These are phyloP conservation scores for Rhizopogon vulgaris DNA, from an alignment of 768 basidiomycete genomes.

Conservation along the genomic window DNA sequence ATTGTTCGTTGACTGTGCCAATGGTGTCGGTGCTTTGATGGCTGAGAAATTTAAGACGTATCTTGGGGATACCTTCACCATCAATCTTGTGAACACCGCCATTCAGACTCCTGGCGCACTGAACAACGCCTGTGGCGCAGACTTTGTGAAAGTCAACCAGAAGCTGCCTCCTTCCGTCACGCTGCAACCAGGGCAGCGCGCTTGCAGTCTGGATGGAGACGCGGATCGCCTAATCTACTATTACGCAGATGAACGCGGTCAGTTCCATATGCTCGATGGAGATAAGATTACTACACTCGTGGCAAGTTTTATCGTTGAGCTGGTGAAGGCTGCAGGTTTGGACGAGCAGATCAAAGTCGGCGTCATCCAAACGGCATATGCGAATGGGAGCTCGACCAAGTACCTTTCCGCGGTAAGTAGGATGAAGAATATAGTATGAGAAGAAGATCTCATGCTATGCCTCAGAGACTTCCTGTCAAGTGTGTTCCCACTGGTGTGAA, in stretches of 20 bases:
- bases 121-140: slow-evolving; percentile 89
- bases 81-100: slow-evolving; percentile 67
- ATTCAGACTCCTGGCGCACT: slow-evolving; percentile 63
- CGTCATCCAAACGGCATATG: slow-evolving; percentile 97
- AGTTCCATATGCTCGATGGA: slow-evolving; percentile 92
- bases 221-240: slow-evolving; percentile 96
- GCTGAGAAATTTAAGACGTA: slow-evolving; percentile 54
- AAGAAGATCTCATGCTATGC: slow-evolving; percentile 5
- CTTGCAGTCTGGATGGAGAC: slow-evolving; percentile 94
- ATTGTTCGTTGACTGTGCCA: slow-evolving; percentile 94
- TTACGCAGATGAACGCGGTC: slow-evolving; percentile 71
- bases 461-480: slow-evolving; percentile 83
- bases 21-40: slow-evolving; percentile 85
- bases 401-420: slow-evolving; percentile 72
- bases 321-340: slow-evolving; percentile 80
- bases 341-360: slow-evolving; percentile 78
- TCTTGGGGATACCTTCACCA: slow-evolving; percentile 53
- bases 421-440: not conserved
- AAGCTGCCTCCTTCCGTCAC: slow-evolving; percentile 73
- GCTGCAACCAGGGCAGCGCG: slow-evolving; percentile 69
- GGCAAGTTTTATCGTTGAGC: slow-evolving; percentile 86
- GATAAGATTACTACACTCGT: slow-evolving; percentile 97
- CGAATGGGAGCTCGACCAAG: slow-evolving; percentile 94
- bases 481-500: slow-evolving; percentile 98
- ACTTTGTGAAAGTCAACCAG: slow-evolving; percentile 94